These are phyloP conservation scores for Alnus glutinosa DNA, from an alignment of 306 rosid species.

Conservation along the genomic window DNA sequence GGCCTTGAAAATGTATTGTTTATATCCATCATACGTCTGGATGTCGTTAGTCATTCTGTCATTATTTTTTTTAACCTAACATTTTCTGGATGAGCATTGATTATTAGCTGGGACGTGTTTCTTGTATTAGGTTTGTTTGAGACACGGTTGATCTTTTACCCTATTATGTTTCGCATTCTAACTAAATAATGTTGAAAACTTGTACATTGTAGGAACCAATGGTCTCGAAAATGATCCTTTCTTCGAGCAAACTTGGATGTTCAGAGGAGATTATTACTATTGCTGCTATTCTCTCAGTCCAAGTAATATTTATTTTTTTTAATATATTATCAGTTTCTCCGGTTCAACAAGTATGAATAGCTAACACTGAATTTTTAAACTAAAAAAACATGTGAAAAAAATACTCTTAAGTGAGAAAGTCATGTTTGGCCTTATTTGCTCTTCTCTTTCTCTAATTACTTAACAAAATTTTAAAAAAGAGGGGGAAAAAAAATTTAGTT, in stretches of 20 bases:
- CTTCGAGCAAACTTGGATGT: constrained; percentile 80
- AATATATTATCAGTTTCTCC: background rate
- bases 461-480: no score
- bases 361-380: background rate
- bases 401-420: background rate
- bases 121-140: background rate
- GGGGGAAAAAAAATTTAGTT: no score
- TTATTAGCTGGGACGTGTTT: background rate
- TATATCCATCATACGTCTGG: background rate
- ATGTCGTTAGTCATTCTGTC: background rate
- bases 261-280: constrained; percentile 90
- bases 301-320: constrained; percentile 46
- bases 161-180: background rate
- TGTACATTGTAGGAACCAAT: constrained; percentile 71
- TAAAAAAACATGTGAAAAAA: background rate
- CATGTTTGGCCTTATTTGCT: background rate
- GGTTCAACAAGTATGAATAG: background rate
- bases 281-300: constrained; percentile 87
- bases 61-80: background rate
- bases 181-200: background rate
- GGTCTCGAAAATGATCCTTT: constrained; percentile 91
- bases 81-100: background rate
- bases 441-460: background rate
- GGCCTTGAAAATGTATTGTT: background rate
- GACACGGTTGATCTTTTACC: background rate